phyloP scores from a whole-genome alignment of 257 asterid genomes.

The Parsonsia alboflavescens region DNA sequence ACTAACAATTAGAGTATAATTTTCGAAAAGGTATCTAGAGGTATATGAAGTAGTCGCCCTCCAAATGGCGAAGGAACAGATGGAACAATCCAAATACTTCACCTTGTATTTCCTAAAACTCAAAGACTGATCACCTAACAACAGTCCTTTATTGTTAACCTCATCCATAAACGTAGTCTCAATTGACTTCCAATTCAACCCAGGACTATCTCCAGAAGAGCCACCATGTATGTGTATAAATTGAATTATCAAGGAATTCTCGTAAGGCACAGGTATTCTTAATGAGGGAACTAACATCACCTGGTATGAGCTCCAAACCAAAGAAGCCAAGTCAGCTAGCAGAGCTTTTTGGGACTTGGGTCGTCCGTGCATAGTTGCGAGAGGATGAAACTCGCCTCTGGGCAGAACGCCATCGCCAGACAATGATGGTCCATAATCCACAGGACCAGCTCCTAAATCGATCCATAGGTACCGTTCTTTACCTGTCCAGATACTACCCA shows the following conservation, averaged over 20 bases:
- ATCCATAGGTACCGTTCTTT: conserved; percentile 89
- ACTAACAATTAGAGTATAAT: conserved; percentile 86
- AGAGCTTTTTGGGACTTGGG: conserved; percentile 77
- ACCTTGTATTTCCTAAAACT: conserved; percentile 68
- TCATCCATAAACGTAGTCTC: conserved; percentile 67
- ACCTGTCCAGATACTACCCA: conserved; percentile 88
- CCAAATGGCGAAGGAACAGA: conserved; percentile 72
- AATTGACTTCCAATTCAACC: conserved; percentile 66
- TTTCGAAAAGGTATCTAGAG: conserved; percentile 89
- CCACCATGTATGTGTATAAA: conserved; percentile 55
- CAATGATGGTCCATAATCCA: conserved; percentile 86
- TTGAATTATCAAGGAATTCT: conserved; percentile 57
- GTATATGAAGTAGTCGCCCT: conserved; percentile 88
- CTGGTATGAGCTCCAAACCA: conserved; percentile 95
- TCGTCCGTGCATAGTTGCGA: conserved; percentile 77
- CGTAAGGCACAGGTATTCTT: conserved; percentile 80
- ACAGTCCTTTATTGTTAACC: conserved; percentile 50
- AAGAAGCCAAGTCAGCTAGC: conserved; percentile 75
- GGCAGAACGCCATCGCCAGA: conserved; percentile 95
- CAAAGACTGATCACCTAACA: conserved; percentile 67
- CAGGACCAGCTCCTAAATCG: conserved; percentile 96
- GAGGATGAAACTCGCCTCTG: conserved; percentile 89
- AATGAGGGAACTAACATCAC: conserved; percentile 84
- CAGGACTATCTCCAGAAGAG: conserved; percentile 29
- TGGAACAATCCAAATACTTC: conserved; percentile 58